Base-by-base conservation (phyloP, 768 basidiomycete genomes). In the Kwoniella botswanensis region DNA sequence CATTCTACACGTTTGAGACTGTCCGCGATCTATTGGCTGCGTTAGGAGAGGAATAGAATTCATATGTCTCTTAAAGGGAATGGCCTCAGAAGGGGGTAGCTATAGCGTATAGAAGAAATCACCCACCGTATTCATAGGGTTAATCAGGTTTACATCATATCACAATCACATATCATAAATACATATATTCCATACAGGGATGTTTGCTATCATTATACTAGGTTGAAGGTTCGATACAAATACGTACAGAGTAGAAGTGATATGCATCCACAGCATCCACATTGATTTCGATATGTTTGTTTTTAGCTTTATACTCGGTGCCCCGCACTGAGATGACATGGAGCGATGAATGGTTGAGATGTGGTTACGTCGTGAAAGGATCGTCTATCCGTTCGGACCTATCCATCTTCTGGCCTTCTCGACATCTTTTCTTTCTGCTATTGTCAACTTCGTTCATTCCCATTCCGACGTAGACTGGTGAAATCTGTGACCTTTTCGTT, bases 1-100 rank as follows among this genome's bases (percentile, higher is more conserved):
- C 79, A 3, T 82, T 82, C 68, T 82, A 81, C 64, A 80, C 80
- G 4, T 82, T 81, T 63, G 81, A 82, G 71, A 77, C 78, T 12
- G 81, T 82, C 26, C 69, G 75, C 22, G 78, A 80, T 56, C 24
- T 71, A 7, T 69, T 79, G 46, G 66, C 73, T n/a, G 44, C 63
- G 26, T 3, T 55, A 26, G 54, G 41, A 3, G 63, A 65, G 42
- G 63, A 53, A 50, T 65, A 55, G 52, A 53, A 11, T 21, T 1
- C 15, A 29, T 18, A 52, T 29, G 0, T 9, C 22, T 9, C 18
- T 11, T 22, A 5, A n/a, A 13, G 12, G 55, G 15, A 59, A 15
- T 50, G 12, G 12, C 12, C 46, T 15, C 18, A 15, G 46, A 50
- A 50, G 12, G 46, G 18, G 26, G 26, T 26, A 26, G 26, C 26